Conservation (phyloP, 257 asterid genomes). For the Anisodus acutangulus region DNA sequence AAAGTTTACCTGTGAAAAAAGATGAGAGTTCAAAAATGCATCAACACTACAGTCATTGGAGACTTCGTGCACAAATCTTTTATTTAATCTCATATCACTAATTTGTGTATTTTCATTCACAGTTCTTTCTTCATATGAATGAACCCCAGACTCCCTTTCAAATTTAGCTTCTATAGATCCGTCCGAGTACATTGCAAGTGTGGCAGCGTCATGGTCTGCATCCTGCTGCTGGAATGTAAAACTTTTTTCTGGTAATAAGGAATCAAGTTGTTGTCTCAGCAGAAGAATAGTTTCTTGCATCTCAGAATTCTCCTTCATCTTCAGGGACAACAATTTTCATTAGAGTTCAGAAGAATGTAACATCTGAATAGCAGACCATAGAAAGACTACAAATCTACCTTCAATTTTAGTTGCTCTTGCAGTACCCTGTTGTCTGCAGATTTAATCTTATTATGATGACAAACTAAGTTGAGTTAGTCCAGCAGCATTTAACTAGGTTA, state of each 20-base stretch:
- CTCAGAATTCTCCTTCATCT: slow-evolving; percentile 64
- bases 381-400: slow-evolving; percentile 50
- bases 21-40: slow-evolving; percentile 54
- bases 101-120: slow-evolving; percentile 58
- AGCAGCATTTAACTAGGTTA: slow-evolving; percentile 24
- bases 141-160: slow-evolving; percentile 39
- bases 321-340: slow-evolving; percentile 26
- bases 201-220: slow-evolving; percentile 36
- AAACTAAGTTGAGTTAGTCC: slow-evolving; percentile 42
- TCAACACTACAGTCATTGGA: slow-evolving; percentile 46
- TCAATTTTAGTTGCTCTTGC: slow-evolving; percentile 75
- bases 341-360: slow-evolving; percentile 30
- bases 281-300: slow-evolving; percentile 64
- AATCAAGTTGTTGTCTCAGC: slow-evolving; percentile 62
- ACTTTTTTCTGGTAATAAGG: slow-evolving; percentile 49
- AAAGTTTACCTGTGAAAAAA: slow-evolving; percentile 57
- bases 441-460: slow-evolving; percentile 55
- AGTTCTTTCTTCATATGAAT: slow-evolving; percentile 47
- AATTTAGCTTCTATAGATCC: slow-evolving; percentile 42
- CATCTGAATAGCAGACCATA: slow-evolving; percentile 21
- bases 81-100: slow-evolving; percentile 54
- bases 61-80: slow-evolving; percentile 47
- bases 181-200: slow-evolving; percentile 41
- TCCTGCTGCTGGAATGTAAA: slow-evolving; percentile 38
- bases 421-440: slow-evolving; percentile 90